Percentiles rank a stretch among this genome's conserved stretches.
These are phyloP conservation scores for Crithidia brevicula DNA, from an alignment of 208 protist genomes.

Conservation along the genomic window DNA sequence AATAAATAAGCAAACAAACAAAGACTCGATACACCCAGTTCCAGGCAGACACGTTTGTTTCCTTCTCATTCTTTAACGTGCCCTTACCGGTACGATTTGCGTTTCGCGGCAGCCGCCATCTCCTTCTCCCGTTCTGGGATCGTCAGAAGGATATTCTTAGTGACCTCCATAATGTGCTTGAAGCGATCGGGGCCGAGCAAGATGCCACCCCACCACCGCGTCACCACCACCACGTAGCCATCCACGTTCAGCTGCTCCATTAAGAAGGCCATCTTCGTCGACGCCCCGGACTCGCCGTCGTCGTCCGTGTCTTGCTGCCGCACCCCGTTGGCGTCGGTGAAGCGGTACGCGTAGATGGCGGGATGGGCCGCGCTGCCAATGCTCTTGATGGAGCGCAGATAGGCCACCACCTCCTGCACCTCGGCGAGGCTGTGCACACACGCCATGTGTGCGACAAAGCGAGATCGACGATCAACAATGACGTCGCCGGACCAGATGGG, in stretches of 20 bases:
- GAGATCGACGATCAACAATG: conserved; percentile 85
- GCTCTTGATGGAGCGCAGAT: conserved; percentile 56
- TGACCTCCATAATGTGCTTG: conserved; percentile 92
- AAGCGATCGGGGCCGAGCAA: conserved; percentile 94
- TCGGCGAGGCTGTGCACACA: conserved; percentile 52
- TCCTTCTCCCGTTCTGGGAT: conserved; percentile 61
- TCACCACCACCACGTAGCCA: conserved; percentile 92
- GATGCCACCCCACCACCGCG: conserved; percentile 96
- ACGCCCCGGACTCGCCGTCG: conserved; percentile 93
- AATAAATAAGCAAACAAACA: too few relatives aligned
- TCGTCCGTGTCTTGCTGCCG: conserved; percentile 92
- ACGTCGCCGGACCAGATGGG: conserved; percentile 55
- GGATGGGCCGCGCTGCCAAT: conserved; percentile 89
- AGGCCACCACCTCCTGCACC: conserved; percentile 55
- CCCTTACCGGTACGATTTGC: conserved; percentile 6
- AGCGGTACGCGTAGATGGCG: conserved; percentile 95
- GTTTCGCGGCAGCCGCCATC: neutral
- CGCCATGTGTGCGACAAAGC: conserved; percentile 90
- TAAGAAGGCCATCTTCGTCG: conserved; percentile 85
- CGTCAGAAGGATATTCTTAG: conserved; percentile 69
- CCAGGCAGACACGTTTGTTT: too few relatives aligned
- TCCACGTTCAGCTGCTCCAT: conserved; percentile 83
- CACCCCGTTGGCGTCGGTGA: conserved; percentile 60
- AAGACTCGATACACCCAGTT: too few relatives aligned
- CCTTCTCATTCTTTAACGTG: too few relatives aligned